Evolutionary conservation across 139 green algal species (phyloP), one percentile per base, ranked within the genome.

Genomic region (Dunaliella sp.): DNA sequence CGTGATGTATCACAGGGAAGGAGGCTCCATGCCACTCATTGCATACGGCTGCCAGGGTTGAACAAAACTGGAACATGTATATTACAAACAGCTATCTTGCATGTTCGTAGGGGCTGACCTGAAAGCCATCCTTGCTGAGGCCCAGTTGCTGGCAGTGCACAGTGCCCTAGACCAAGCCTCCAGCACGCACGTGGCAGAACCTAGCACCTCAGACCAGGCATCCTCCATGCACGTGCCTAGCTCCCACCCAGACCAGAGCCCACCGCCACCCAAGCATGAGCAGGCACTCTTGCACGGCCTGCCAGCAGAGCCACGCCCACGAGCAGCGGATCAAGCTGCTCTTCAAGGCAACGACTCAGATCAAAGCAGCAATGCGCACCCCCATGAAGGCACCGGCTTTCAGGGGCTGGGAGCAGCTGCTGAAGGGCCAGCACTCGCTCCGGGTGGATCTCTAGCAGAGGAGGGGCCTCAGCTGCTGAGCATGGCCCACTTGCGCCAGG

Each of bases 101-200:
- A 80, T 34, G 3, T 34, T 3, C 36, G 7, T 82, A 91, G 88
- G 94, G 31, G 96, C 96, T 28, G 96, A 98, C 89, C 88, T 98
- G 80, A 86, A 88, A 0, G 94, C 94, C 0, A 32, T 98, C 31
- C 88, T 98, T 65, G 91, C 93, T 1, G 95, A 98, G 80, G 95
- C 96, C 22, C 94, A 97, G 90, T 92, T 98, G 38, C 86, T 90
- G 25, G 95, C 96, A 59, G 93, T 96, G 75, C 94, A 97, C 85
- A 90, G 94, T 58, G 77, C 75, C 30, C 80, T 98, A 37, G 93
- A 96, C 25, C 30, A 77, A 30, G 59, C 22, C 22, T 82, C 87
- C 72, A 48, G 31, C 26, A 36, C 7, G 35, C 36, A 31, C 48
- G 81, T 36, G 1, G 36, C 30, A 58, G 83, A 7, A 7, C 48